Conservation (phyloP, 179 eudicot genomes). For the Beta corolliflora region DNA sequence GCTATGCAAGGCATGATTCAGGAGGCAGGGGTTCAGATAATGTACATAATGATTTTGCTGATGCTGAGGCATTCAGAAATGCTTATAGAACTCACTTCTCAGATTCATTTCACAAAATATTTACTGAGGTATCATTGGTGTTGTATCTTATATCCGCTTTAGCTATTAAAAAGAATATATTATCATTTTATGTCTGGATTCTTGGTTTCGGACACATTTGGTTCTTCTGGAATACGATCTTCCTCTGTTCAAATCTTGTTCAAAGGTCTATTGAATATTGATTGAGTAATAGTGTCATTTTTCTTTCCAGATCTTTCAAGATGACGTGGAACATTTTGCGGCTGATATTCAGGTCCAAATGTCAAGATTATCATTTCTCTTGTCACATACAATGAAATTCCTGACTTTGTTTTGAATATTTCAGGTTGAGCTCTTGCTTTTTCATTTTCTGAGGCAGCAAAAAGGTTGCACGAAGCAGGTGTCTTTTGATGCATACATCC, state of each 20-base stretch:
- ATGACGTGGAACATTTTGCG: slow-evolving; percentile 58
- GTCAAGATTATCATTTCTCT: not conserved
- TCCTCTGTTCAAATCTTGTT: not conserved
- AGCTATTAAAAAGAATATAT: not conserved
- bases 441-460: slow-evolving; percentile 85
- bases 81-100: slow-evolving; percentile 65
- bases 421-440: slow-evolving; percentile 76
- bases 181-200: not conserved
- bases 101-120: slow-evolving; percentile 74
- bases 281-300: slow-evolving; percentile 5
- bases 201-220: not conserved
- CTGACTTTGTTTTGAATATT: slow-evolving; percentile 20
- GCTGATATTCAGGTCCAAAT: slow-evolving; percentile 74
- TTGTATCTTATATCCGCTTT: not conserved
- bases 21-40: slow-evolving; percentile 48
- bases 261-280: not conserved
- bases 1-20: slow-evolving; percentile 39
- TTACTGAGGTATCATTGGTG: slow-evolving; percentile 65
- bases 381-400: not conserved
- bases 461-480: slow-evolving; percentile 80
- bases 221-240: not conserved
- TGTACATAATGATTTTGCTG: slow-evolving; percentile 44
- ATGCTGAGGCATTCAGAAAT: slow-evolving; percentile 53
- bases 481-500: slow-evolving; percentile 67
- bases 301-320: slow-evolving; percentile 69